Evolutionary conservation across 2,329 filamentous ascomycete species (phyloP), one percentile per base, ranked within the genome.

Genomic region (Pseudocercospora cruenta): DNA sequence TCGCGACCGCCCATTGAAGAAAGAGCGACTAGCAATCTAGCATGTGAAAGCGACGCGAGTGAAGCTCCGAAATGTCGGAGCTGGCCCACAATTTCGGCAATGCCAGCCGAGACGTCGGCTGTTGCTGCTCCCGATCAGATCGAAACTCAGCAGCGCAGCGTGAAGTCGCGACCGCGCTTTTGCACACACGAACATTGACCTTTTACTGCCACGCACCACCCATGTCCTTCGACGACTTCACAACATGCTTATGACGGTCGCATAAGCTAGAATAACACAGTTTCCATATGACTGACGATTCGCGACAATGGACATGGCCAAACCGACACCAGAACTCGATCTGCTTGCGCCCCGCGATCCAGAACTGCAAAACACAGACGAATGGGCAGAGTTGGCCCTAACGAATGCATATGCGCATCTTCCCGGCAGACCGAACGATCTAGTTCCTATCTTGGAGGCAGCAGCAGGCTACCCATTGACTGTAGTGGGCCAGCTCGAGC

Each of bases 311-410:
- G 72, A 70, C 74, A 54, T 74, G 65, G 65, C 7, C 49, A 73
- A 65, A 24, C 58, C 67, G 73, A 47, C 69, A 12, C 70, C 72
- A 43, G 77, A 79, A 67, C 63, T 65, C 67, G 72, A 79, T 12
- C 68, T 84, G 64, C 77, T 84, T 62, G 76, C 74, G 65, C 79
- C 81, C 4, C 76, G 78, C 60, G 77, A 80, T 69, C 78, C 79
- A 47, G 73, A 79, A 43, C 71, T 80, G 10, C 69, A 79, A 12
- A 81, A 87, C 70, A 70, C 67, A 49, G 73, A 78, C 68, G 78
- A 87, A 16, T 90, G 87, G 83, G 86, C 88, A 3, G 84, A 84
- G 58, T 91, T 90, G 73, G 80, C 86, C 5, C 81, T 93, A 49
- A 81, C 75, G 58, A 84, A 91, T 73, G 89, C 85, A 43, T 82